Base-by-base conservation (phyloP, 306 rosid genomes). In the Prunus padus region DNA sequence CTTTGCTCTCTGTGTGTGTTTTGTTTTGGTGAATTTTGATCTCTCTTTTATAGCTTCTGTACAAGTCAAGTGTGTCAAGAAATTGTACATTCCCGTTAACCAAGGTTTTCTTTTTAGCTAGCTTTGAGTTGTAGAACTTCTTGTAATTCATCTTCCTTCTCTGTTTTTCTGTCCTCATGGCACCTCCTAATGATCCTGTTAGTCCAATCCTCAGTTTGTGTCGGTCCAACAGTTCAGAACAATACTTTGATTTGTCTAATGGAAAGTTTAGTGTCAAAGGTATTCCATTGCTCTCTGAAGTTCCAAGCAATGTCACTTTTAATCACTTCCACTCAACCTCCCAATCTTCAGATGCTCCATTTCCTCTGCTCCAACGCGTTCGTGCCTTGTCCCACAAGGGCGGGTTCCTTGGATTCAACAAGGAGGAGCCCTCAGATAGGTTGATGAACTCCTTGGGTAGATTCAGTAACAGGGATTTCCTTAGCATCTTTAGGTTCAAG, bases 401-500 rank as follows among this genome's bases (percentile, higher is more conserved):
- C 9, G 96, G 97, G 1, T 94, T 94, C 83, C 82, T 94, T 3
- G 97, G 97, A 14, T 91, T 94, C 78, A 54, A 55, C 26, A 76
- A 77, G 40, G 65, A 80, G 1, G 67, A 68, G 18, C 86, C 96
- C 3, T 87, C 94, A 2, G 88, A 89, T 30, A 87, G 90, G 74
- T 75, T 88, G 72, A 64, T 61, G 19, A 93, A 89, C 75, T 87
- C 93, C 4, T 74, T 93, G 74, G 97, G 97, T 4, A 79, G 86
- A 42, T 78, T 93, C 82, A 81, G 14, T 1, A 78, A 65, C 8
- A 89, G 92, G 25, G 74, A 89, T 71, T 93, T 93, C 18, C 77
- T 91, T 0, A 89, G 96, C 59, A 72, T 91, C 57, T 91, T 91
- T 69, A 80, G 98, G 89, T 91, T 91, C 92, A 93, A 93, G 82